These are phyloP conservation scores for Xylariomycetidae sp. DNA, from an alignment of 2,329 filamentous ascomycete species.

Conservation along the genomic window DNA sequence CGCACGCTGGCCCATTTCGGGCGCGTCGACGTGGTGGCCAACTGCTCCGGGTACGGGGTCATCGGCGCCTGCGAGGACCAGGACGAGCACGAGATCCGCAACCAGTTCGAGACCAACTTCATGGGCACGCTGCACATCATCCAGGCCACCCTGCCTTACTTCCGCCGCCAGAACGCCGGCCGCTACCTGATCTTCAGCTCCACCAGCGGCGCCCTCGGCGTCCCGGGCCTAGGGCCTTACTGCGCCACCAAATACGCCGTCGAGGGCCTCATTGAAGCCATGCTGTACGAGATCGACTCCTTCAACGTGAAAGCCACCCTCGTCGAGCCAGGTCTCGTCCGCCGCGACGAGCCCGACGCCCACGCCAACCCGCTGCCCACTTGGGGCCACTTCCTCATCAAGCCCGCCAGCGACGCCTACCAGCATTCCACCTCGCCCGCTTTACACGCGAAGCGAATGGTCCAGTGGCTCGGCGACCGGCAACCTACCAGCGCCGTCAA, in stretches of 20 bases:
- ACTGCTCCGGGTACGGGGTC: constrained; percentile 91
- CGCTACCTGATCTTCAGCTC: constrained; percentile 94
- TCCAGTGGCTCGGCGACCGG: constrained; percentile 89
- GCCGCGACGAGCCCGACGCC: constrained; percentile 71
- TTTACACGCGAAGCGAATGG: constrained; percentile 80
- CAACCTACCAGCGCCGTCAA: constrained; percentile 92
- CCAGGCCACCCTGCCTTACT: constrained; percentile 80
- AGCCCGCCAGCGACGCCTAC: constrained; percentile 78
- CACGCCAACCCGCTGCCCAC: constrained; percentile 56
- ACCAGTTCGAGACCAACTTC: constrained; percentile 97
- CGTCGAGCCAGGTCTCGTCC: constrained; percentile 83
- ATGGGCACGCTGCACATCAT: constrained; percentile 93
- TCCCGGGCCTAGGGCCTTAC: constrained; percentile 87
- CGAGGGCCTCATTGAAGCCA: constrained; percentile 89
- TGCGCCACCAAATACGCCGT: constrained; percentile 97
- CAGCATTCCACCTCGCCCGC: constrained; percentile 71
- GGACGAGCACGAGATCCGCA: constrained; percentile 87
- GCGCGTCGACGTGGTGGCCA: constrained; percentile 81
- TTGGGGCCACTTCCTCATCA: constrained; percentile 90
- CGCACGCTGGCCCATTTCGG: constrained; percentile 69
- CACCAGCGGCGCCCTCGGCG: constrained; percentile 84
- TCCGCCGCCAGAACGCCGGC: constrained; percentile 67
- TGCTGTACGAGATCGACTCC: constrained; percentile 88
- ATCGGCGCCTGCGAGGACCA: constrained; percentile 96
- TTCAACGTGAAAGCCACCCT: constrained; percentile 94